Evolutionary conservation across 805 yeast genomes (phyloP).

Genomic region (Wickerhamomyces subpelliculosus): DNA sequence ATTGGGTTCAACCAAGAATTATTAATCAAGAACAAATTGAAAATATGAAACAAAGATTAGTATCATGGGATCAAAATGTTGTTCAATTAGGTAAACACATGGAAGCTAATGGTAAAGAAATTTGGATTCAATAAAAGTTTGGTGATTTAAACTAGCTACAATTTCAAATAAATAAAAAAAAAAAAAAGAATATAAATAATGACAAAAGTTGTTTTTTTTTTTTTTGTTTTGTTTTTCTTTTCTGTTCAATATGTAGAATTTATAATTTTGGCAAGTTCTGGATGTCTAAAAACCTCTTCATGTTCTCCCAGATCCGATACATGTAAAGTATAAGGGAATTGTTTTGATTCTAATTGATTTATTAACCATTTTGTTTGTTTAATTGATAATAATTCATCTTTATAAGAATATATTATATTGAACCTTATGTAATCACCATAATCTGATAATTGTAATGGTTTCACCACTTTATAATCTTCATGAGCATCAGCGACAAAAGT

Average conservation of each 20-base stretch:
- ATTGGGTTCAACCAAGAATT: slow-evolving; percentile 96
- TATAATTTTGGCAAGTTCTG: slow-evolving; percentile 29
- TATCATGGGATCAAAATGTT: slow-evolving; percentile 75
- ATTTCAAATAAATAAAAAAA: not conserved
- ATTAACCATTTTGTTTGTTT: slow-evolving; percentile 40
- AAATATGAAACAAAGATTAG: slow-evolving; percentile 65
- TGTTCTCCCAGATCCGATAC: slow-evolving; percentile 50
- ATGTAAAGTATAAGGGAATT: slow-evolving; percentile 14
- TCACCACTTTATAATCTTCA: slow-evolving; percentile 19
- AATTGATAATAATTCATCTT: slow-evolving; percentile 58
- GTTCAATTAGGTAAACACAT: slow-evolving; percentile 54
- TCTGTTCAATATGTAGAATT: slow-evolving; percentile 12
- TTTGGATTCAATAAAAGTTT: slow-evolving; percentile 52
- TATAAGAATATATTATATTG: slow-evolving; percentile 49
- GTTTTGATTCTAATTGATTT: slow-evolving; percentile 23
- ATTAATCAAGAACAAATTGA: slow-evolving; percentile 77
- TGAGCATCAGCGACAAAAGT: slow-evolving; percentile 58
- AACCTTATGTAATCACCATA: slow-evolving; percentile 3
- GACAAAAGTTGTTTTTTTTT: not conserved
- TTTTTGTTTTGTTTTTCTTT: too few relatives aligned
- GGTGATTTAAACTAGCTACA: too few relatives aligned
- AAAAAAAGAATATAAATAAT: not conserved
- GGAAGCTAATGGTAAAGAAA: slow-evolving; percentile 51
- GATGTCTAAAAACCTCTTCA: slow-evolving; percentile 50
- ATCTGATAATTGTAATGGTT: too few relatives aligned